Evolutionary conservation across 2,329 filamentous ascomycete species (phyloP).

Genomic region (Fusarium sacchari): DNA sequence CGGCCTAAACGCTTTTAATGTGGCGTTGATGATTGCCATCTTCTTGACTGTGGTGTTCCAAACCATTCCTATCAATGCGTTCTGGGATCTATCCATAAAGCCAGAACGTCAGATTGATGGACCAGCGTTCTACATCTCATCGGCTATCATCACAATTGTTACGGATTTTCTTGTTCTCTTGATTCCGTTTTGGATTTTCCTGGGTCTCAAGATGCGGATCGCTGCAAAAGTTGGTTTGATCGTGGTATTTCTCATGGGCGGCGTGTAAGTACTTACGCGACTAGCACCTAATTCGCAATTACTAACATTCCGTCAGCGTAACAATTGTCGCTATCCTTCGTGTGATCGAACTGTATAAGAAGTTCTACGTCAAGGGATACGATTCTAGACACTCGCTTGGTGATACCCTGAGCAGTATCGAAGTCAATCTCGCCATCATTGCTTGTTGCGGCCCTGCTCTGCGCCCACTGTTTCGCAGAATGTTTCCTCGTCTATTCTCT

Average conservation of each 20-base stretch:
- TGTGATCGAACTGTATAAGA: conserved; percentile 40
- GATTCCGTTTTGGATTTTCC: conserved; percentile 54
- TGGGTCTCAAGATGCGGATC: conserved; percentile 50
- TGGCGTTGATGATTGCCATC: conserved; percentile 45
- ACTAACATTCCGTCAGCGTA: conserved; percentile 34
- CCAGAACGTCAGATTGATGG: conserved; percentile 37
- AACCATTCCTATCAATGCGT: conserved; percentile 50
- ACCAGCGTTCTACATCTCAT: conserved; percentile 50
- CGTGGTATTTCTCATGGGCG: conserved; percentile 53
- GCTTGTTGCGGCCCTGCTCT: conserved; percentile 48
- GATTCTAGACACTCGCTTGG: conserved; percentile 41
- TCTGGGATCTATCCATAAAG: conserved; percentile 45
- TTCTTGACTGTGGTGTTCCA: conserved; percentile 54
- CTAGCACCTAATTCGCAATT: fast-evolving
- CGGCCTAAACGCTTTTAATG: conserved; percentile 48
- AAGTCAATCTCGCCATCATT: conserved; percentile 52
- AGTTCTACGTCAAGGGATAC: conserved; percentile 36
- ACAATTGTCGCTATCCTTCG: conserved; percentile 48
- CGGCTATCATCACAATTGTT: conserved; percentile 52
- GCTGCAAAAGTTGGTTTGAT: conserved; percentile 52
- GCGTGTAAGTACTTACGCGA: conserved; percentile 46
- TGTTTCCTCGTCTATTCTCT: conserved; percentile 40
- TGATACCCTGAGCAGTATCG: conserved; percentile 47
- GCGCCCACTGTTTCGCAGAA: conserved; percentile 29
- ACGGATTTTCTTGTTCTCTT: conserved; percentile 54